phyloP scores from a whole-genome alignment of 768 basidiomycete species.

The Amanita rubescens region DNA sequence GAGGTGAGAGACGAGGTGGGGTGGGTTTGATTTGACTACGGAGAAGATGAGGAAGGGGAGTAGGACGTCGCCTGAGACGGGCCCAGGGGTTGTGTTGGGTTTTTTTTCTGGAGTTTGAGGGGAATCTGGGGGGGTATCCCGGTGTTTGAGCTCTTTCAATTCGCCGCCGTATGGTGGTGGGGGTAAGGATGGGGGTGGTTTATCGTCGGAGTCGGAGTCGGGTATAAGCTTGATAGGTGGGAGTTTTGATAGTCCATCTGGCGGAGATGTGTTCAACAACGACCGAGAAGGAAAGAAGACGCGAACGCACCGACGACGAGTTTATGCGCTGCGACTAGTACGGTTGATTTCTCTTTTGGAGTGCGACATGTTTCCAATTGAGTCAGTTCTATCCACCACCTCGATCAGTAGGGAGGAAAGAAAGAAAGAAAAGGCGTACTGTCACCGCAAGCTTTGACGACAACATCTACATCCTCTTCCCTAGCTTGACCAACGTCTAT shows the following conservation, averaged over 20 bases:
- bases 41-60: conserved; percentile 91
- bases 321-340: conserved; percentile 81
- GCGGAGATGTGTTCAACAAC: background rate
- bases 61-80: conserved; percentile 81
- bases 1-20: conserved; percentile 67
- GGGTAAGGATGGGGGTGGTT: conserved; percentile 10
- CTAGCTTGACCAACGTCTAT: conserved; percentile 60
- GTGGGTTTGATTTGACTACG: conserved; percentile 89
- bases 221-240: conserved; percentile 71
- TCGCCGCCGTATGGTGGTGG: background rate
- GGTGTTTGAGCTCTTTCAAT: background rate
- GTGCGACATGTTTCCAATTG: conserved; percentile 36
- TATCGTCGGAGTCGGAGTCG: conserved; percentile 33
- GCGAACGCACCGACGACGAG: conserved; percentile 66
- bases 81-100: conserved; percentile 18
- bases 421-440: too few species aligned
- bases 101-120: conserved; percentile 8
- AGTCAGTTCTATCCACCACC: conserved; percentile 40
- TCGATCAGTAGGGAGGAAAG: too few species aligned
- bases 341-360: conserved; percentile 72
- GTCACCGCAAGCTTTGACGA: too few species aligned
- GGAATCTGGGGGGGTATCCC: conserved; percentile 12
- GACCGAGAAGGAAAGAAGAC: background rate
- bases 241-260: conserved; percentile 71
- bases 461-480: conserved; percentile 37